Evolutionary conservation across 2,329 filamentous ascomycete species (phyloP), one percentile per base, ranked within the genome.

Genomic region (Penicillium sp.): DNA sequence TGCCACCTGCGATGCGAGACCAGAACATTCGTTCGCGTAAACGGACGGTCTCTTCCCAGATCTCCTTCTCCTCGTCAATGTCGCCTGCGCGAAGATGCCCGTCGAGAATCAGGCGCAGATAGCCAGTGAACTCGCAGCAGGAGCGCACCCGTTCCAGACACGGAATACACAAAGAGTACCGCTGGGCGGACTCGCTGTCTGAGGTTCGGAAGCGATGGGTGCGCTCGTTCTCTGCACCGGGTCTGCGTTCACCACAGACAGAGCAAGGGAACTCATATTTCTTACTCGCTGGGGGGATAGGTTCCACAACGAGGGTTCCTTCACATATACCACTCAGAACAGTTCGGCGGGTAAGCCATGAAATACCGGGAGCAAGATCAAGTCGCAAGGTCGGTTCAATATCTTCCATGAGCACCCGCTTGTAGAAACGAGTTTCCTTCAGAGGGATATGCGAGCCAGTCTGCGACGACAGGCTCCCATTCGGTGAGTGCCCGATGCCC

Each of bases 11-110:
- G 54, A 99, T 87, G 57, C 95, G 86, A 53, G 91, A 87, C 95
- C 95, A 99, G 74, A 99, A 99, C 90, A 99, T 96, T 67, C 94
- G 88, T 75, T 99, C 95, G 53, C 95, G 84, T 50, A 98, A 78
- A 34, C 90, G 86, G 11, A 97, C 90, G 58, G 92, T 92, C 79
- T 99, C 95, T 73, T 98, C 94, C 95, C 95, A 99, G 0, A 92
- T 92, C 31, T 87, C 86, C 71, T 90, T 91, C 76, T 96, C 91
- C 37, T 92, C 90, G 52, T 95, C 91, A 41, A 90, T 86, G 58
- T 90, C 90, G 49, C 93, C 90, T 12, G 90, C 88, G 53, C 91
- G 87, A 88, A 95, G 95, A 70, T 96, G 90, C 2, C 95, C 95
- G 68, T 97, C 94, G 67, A 94, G 91, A 59, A 98, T 85, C 78